Percentiles rank a stretch among this genome's conserved stretches.
Evolutionary conservation across 1,284 basidiomycete genomes (phyloP).

Genomic region (Puccinia novopanici): DNA sequence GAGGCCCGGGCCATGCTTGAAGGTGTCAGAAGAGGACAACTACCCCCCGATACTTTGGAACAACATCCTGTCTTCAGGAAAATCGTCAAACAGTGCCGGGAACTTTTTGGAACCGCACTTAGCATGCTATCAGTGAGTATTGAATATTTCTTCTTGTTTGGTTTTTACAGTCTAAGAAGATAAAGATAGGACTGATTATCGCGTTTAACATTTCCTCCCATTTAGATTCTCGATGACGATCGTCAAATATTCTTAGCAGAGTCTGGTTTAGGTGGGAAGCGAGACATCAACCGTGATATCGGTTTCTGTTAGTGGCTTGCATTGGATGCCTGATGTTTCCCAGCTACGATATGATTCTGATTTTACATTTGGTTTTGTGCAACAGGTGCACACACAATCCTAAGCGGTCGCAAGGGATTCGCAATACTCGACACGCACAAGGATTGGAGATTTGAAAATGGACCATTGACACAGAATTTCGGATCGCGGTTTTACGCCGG

Average conservation of each 20-base stretch:
- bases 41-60: slow-evolving; percentile 46
- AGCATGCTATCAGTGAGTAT: slow-evolving; percentile 55
- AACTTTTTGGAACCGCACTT: slow-evolving; percentile 53
- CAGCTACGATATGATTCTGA: not conserved
- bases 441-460: no score
- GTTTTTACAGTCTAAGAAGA: no score
- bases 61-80: slow-evolving; percentile 53
- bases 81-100: slow-evolving; percentile 54
- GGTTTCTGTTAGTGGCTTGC: slow-evolving; percentile 20
- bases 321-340: not conserved
- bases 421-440: slow-evolving; percentile 45
- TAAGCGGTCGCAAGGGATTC: slow-evolving; percentile 48
- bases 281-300: slow-evolving; percentile 35
- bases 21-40: not conserved
- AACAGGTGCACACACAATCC: slow-evolving; percentile 47
- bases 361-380: not conserved
- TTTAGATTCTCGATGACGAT: slow-evolving; percentile 54
- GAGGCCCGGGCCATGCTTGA: not conserved
- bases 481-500: slow-evolving; percentile 43
- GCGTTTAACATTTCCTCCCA: not conserved
- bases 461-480: slow-evolving; percentile 36
- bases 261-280: slow-evolving; percentile 27
- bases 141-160: no score
- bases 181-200: no score
- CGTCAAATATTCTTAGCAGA: slow-evolving; percentile 56